Base-by-base conservation (phyloP, 495 filamentous ascomycete species). In the Aspergillus wentii region DNA sequence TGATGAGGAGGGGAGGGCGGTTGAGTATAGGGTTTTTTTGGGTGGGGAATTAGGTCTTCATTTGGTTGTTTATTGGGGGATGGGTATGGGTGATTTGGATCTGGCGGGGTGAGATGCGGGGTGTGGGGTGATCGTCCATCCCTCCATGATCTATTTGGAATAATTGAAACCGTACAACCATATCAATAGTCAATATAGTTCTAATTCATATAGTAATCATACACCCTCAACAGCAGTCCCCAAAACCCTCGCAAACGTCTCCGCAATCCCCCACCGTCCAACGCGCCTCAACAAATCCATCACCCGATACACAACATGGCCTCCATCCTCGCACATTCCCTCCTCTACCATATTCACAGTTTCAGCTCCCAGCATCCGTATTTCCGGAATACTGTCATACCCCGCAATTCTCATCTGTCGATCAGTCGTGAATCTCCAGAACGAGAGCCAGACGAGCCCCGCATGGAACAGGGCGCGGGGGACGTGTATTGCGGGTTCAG, bases 241-340 rank as follows among this genome's bases (percentile, higher is more conserved):
- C 11, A 56, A 30, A 1, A 49, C 43, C 9, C 16, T 23, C 0
- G 61, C 48, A 46, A 62, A 64, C 17, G 56, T 46, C 17, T 51
- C 44, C 2, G 59, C 54, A 30, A 64, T 62, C 14, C 42, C 53
- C 61, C 61, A 64, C 17, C 61, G 51, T 1, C 59, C 59, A 39
- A 59, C 52, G 9, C 59, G 48, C 16, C 48, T 44, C 9, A 64
- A 40, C n/a, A 64, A 40, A 33, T 62, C 61, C 33, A 56, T 56
- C 14, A 61, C 31, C 1, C 51, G 38, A 34, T 52, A 53, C 7
- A 59, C 16, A 17, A 51, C 41, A 20, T 48, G 43, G 9, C 47
- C 30, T 14, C 46, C 44, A 7, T 35, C 23, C 8, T 32, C 40
- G 17, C 28, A 34, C 4, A 17, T 36, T 16, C 47, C 30, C 3